Conservation (phyloP, 2,329 filamentous ascomycete species). For the Nothophaeocryptopus gaeumannii region DNA sequence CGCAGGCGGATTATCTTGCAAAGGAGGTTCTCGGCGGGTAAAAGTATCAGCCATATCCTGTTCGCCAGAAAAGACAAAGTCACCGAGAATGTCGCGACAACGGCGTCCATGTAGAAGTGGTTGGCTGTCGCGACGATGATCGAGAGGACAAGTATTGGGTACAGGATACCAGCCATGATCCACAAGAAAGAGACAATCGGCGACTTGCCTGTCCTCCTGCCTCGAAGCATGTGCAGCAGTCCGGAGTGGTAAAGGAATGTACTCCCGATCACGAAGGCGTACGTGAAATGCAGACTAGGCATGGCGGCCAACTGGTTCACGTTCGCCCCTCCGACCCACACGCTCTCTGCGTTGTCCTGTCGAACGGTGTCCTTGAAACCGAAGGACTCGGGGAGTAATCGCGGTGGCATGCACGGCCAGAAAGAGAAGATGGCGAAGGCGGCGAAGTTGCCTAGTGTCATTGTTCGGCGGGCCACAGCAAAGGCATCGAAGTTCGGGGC, state of each 20-base stretch:
- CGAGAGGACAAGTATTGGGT: conserved; percentile 44
- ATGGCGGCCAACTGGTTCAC: conserved; percentile 49
- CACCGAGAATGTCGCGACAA: conserved; percentile 50
- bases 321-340: conserved; percentile 47
- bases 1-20: conserved; percentile 49
- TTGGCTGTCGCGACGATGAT: conserved; percentile 63
- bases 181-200: conserved; percentile 33
- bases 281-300: conserved; percentile 55
- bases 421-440: conserved; percentile 53
- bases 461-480: conserved; percentile 44
- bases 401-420: conserved; percentile 54
- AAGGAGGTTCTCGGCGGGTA: conserved; percentile 53
- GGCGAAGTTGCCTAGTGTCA: conserved; percentile 53
- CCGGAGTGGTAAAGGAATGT: conserved; percentile 55
- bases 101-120: conserved; percentile 58
- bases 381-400: conserved; percentile 45
- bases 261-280: conserved; percentile 51
- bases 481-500: conserved; percentile 51
- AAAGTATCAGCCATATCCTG: conserved; percentile 49
- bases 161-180: conserved; percentile 43
- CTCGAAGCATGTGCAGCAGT: conserved; percentile 37
- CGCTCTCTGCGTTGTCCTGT: conserved; percentile 46
- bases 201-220: conserved; percentile 36
- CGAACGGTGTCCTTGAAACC: conserved; percentile 49
- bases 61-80: conserved; percentile 50